Base-by-base conservation (phyloP, 2,329 filamentous ascomycete species). In the Epichloe festucae region DNA sequence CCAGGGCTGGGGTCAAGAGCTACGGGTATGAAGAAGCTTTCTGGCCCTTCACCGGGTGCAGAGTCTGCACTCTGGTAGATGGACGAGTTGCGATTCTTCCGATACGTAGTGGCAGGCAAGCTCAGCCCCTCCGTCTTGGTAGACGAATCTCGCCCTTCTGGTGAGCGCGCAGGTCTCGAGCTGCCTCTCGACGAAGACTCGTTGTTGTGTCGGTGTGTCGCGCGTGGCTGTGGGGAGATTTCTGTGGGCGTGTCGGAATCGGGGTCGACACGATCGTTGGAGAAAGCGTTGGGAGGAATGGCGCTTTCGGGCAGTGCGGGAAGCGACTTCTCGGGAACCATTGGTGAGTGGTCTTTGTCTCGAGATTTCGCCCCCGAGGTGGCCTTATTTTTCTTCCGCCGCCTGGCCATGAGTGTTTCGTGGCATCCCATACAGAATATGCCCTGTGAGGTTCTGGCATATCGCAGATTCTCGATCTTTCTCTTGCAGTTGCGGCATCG, bases 401-500 rank as follows among this genome's bases (percentile, higher is more conserved):
- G 79, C 56, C 91, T 78, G 48, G 91, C 89, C 89, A 97, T 97
- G 50, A 98, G 72, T 31, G 89, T 93, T 69, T 98, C 93, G 65
- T 98, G 93, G 66, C 93, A 98, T 63, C 85, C 89, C 93, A 98
- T 98, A 72, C 93, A 98, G 66, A 98, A 97, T 60, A 98, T 98
- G 54, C 93, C 93, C 69, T 97, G 93, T 7, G 91, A 96, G 1
- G 93, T 98, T 63, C 93, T 83, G 51, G 93, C 93, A 80, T 97
- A 98, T 66, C 91, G 84, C 57, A 98, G 76, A 66, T 98, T 98
- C 70, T 98, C 93, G 55, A 98, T 98, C 74, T 96, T 96, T 66
- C 87, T 83, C 74, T 97, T 98, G 76, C 93, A 98, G 67, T 97
- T 98, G 61, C 93, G 81, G 72, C 93, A 98, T 62, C 90, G 82